A percentile compares a stretch with the other conserved stretches of the same genome.
Conservation (phyloP, 306 rosid species). For the Begonia peltatifolia region DNA sequence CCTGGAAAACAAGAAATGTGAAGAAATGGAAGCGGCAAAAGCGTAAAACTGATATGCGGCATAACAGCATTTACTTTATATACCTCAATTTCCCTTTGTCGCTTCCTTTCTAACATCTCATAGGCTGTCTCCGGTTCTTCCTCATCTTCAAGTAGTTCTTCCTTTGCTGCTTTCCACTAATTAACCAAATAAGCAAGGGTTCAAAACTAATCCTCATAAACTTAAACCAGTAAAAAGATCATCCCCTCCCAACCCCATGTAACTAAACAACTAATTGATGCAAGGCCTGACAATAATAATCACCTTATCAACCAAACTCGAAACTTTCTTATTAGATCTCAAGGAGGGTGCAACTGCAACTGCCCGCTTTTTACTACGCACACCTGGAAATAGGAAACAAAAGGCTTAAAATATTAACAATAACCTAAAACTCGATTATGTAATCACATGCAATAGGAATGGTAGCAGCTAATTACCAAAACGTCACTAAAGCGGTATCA, state of each 20-base stretch:
- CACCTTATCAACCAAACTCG: slow-evolving; percentile 87
- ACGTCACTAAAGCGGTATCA: too few species aligned
- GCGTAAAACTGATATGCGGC: too few species aligned
- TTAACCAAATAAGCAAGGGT: slow-evolving; percentile 1
- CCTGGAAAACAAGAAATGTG: slow-evolving; percentile 29
- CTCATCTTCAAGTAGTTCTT: slow-evolving; percentile 87
- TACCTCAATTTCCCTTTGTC: slow-evolving; percentile 91
- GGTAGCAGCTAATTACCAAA: slow-evolving; percentile 4
- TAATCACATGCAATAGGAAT: neutral
- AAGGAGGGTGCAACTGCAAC: slow-evolving; percentile 64
- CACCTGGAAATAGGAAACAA: slow-evolving; percentile 23
- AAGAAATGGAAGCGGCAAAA: slow-evolving; percentile 4
- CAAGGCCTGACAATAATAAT: neutral
- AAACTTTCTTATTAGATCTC: slow-evolving; percentile 90
- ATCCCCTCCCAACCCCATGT: neutral
- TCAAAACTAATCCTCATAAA: too few species aligned
- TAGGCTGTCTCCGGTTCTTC: slow-evolving; percentile 66
- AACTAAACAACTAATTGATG: too few species aligned
- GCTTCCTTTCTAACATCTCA: slow-evolving; percentile 72
- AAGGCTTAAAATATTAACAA: slow-evolving; percentile 1
- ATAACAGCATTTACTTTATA: slow-evolving; percentile 1
- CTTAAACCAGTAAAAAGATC: neutral
- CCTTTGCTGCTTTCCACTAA: slow-evolving; percentile 99
- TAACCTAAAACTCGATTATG: neutral
- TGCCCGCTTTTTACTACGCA: slow-evolving; percentile 49